Base-by-base conservation (phyloP, 352 stramenopile genomes). In the Lagenidium giganteum region DNA sequence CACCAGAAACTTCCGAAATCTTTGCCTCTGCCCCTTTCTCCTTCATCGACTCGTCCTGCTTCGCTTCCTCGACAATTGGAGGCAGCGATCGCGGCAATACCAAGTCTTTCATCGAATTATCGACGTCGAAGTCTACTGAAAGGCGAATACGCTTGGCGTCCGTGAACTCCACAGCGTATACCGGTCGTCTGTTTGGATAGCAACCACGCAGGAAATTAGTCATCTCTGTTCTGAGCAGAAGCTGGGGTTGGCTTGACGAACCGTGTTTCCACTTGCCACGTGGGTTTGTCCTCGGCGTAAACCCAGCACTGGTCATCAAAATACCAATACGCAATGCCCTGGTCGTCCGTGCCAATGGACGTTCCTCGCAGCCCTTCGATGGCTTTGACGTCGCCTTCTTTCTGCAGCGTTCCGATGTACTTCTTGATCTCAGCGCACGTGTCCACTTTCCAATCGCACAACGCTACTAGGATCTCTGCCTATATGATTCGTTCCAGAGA, bases 281-380 rank as follows among this genome's bases (percentile, higher is more conserved):
- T 49, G 0, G 76, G 71, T 25, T 72, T 76, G 23, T 89, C 69
- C 55, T 94, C 82, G 1, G 79, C 79, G 43, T 89, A 94, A 29
- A 94, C 66, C 82, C 82, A 94, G 42, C 79, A 91, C 34, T 50
- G 74, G 51, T 94, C 82, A 41, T 83, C 64, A 54, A 92, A 92
- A 58, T 92, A 89, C 82, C 79, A 94, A 47, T 94, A 94, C 29
- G 72, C 67, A 1, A 73, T 54, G 8, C 79, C 79, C 5, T 75
- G 62, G 35, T 94, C 82, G 37, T 94, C 82, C 21, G 65, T 76
- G 31, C 82, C 82, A 23, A 92, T 75, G 12, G 79, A 66, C 22
- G 70, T 77, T 24, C 57, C 60, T 41, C 79, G 57, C 70, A 93
- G 51, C 29, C 47, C 43, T n/a, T 70, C 64, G 30, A 87, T 66